Conservation (phyloP, 1,284 basidiomycete species). For the Puccinia sorghi region DNA sequence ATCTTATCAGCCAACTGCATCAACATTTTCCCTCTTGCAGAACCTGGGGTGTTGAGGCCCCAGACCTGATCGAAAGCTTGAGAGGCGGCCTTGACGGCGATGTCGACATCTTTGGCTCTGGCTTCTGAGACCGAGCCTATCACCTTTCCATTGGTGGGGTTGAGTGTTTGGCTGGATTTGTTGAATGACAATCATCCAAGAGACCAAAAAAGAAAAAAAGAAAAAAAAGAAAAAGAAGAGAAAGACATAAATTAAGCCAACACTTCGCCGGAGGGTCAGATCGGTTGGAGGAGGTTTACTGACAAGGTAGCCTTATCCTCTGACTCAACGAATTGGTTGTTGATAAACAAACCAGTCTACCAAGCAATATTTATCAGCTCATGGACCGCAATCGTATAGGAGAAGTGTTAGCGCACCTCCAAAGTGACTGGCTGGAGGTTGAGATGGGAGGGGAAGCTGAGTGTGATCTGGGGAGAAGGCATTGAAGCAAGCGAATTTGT, state of each 20-base stretch:
- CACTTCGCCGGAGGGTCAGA: too few species aligned
- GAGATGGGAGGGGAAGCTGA: constrained; percentile 30
- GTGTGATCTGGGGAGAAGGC: constrained; percentile 38
- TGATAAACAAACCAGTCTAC: constrained; percentile 76
- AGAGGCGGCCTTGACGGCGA: constrained; percentile 73
- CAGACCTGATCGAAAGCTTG: constrained; percentile 73
- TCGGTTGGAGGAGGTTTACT: background rate
- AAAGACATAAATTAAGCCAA: background rate
- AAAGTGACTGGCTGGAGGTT: constrained; percentile 37
- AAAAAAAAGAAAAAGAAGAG: background rate
- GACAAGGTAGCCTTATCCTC: constrained; percentile 65
- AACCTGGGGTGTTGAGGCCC: constrained; percentile 73
- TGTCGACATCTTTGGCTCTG: constrained; percentile 70
- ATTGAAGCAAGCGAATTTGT: background rate
- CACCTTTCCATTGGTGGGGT: constrained; percentile 75
- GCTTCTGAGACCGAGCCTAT: constrained; percentile 71
- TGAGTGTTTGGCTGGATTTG: constrained; percentile 67
- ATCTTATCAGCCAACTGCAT: constrained; percentile 76
- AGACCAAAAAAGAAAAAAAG: background rate
- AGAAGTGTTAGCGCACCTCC: background rate
- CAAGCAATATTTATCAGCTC: background rate
- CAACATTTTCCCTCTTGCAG: constrained; percentile 68
- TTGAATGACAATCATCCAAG: background rate
- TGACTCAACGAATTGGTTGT: constrained; percentile 75
- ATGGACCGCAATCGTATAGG: background rate